Evolutionary conservation across 352 stramenopile species (phyloP), one percentile per base, ranked within the genome.

Genomic region (Ophiocytium majus): DNA sequence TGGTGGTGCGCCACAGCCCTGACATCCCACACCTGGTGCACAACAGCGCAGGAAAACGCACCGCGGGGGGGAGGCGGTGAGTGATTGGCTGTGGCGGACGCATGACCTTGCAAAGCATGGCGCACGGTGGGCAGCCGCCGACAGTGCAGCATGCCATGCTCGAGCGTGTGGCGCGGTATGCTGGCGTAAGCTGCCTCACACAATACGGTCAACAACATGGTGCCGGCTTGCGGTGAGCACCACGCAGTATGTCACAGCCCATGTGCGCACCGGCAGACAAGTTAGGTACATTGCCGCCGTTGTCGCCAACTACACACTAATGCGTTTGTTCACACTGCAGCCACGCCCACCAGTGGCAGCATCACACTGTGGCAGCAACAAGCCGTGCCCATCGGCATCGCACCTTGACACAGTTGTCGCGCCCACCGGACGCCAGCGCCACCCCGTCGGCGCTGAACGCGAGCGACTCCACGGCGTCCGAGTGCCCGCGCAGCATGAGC

Each of bases 401-500:
- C 17, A 81, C 75, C 75, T 81, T 81, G 5, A 81, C 32, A 17
- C 19, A 37, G 75, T 10, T 50, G 17, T 81, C 75, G n/a, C 75
- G 75, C 5, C 19, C 19, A 23, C 75, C 75, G 5, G 32, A 28
- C 19, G 75, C 75, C 1, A 81, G 19, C 32, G 75, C 75, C 14
- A 17, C 31, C 1, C 75, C 32, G 36, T 81, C 75, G 32, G 75
- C 81, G 78, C 84, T 86, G 50, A 83, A 88, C 9, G 74, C 66
- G 23, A 88, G 9, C 35, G 43, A 50, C 31, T 86, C 74, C 1
- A 88, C 66, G 14, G 33, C 71, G 19, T 80, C 84, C n/a, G 36
- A 82, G 74, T 81, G 78, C 0, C 80, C 66, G 28, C 76, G 79
- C n/a, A 86, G 81, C 36, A 83, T 63, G 0, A 34, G 92, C 5